Conservation (phyloP, 805 yeast species). For the Candida dajiaensis region DNA sequence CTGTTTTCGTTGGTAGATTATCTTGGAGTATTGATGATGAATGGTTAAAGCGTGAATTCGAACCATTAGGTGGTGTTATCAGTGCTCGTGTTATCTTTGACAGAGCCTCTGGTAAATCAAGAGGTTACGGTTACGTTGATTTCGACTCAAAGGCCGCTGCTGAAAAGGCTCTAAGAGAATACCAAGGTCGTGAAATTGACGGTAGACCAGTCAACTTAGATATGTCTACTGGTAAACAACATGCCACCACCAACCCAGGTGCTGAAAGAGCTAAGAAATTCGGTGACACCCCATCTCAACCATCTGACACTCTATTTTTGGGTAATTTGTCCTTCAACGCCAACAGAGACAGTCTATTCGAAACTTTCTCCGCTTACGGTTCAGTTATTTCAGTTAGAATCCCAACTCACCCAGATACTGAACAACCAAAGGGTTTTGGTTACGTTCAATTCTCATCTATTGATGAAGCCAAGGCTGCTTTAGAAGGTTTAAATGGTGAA, state of each 20-base stretch:
- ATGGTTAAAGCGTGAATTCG: slow-evolving; percentile 86
- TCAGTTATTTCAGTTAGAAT: slow-evolving; percentile 83
- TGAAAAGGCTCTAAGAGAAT: slow-evolving; percentile 75
- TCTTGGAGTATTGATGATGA: slow-evolving; percentile 97
- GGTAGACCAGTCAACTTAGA: slow-evolving; percentile 96
- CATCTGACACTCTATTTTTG: slow-evolving; percentile 92
- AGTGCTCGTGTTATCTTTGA: slow-evolving; percentile 92
- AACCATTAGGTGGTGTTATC: slow-evolving; percentile 71
- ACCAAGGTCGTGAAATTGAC: slow-evolving; percentile 92
- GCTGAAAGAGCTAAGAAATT: slow-evolving; percentile 79
- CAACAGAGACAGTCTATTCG: slow-evolving; percentile 71
- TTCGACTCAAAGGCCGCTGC: slow-evolving; percentile 74
- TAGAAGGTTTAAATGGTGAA: slow-evolving; percentile 83
- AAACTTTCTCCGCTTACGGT: slow-evolving; percentile 72
- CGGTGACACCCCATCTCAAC: slow-evolving; percentile 88
- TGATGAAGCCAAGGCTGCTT: slow-evolving; percentile 88
- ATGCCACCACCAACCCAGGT: slow-evolving; percentile 44
- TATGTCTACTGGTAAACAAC: slow-evolving; percentile 81
- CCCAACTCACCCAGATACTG: slow-evolving; percentile 98
- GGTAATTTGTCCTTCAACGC: slow-evolving; percentile 95
- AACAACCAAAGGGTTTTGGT: slow-evolving; percentile 98
- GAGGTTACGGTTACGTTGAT: slow-evolving; percentile 98
- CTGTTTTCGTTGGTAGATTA: slow-evolving; percentile 93
- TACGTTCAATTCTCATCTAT: slow-evolving; percentile 85
- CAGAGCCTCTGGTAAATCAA: slow-evolving; percentile 85